Evolutionary conservation across 331 rosid species (phyloP).

Genomic region (Pyracantha coccinea): DNA sequence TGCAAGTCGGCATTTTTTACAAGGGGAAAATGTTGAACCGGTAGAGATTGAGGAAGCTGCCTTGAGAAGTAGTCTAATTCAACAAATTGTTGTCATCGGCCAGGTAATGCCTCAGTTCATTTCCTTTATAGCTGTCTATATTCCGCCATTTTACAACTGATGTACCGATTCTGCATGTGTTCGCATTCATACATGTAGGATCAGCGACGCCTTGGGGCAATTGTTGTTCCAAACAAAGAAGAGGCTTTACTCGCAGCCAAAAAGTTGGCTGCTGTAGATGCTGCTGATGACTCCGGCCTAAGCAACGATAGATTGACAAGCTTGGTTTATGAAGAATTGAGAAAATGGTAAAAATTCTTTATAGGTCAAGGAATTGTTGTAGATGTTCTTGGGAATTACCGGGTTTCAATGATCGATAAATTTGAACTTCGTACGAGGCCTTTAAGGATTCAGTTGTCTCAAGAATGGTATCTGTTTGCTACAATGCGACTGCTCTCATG

Average conservation of each 20-base stretch:
- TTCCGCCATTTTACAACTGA: background rate
- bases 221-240: conserved; percentile 84
- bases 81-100: conserved; percentile 85
- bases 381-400: background rate
- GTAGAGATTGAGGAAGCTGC: conserved; percentile 89
- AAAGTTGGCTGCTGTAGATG: conserved; percentile 34
- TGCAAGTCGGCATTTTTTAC: conserved; percentile 5
- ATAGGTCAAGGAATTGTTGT: background rate
- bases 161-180: background rate
- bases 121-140: background rate
- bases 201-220: conserved; percentile 88
- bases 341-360: conserved; percentile 42
- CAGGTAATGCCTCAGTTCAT: conserved; percentile 44
- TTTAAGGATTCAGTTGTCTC: background rate
- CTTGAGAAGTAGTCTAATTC: conserved; percentile 67
- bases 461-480: background rate
- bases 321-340: conserved; percentile 54
- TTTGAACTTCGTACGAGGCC: background rate
- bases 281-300: conserved; percentile 42
- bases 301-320: conserved; percentile 38
- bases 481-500: background rate
- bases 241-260: conserved; percentile 54
- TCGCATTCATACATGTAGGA: conserved; percentile 41
- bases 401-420: background rate
- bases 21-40: conserved; percentile 94